Evolutionary conservation across 345 rosid genomes (phyloP).

Genomic region (Garcia nutans): DNA sequence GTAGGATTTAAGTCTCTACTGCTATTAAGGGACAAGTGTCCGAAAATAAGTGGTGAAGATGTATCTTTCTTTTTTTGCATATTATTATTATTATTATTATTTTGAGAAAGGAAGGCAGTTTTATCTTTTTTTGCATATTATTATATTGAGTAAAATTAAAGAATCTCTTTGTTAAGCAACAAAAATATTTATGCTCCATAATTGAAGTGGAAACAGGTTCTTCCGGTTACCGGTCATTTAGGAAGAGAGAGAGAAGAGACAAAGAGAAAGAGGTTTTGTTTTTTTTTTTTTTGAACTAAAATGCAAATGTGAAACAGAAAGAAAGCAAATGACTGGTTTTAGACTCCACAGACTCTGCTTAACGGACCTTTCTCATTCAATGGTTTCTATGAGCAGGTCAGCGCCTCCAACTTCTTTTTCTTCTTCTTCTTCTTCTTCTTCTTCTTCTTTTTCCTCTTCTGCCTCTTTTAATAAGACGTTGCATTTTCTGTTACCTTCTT

Average conservation of each 20-base stretch:
- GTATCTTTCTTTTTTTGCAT: neutral
- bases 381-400: constrained; percentile 27
- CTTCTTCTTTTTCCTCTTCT: too few species aligned
- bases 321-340: constrained; percentile 22
- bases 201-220: constrained; percentile 21
- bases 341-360: constrained; percentile 11
- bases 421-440: neutral
- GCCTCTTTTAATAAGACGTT: neutral
- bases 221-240: constrained; percentile 25
- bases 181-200: too few species aligned
- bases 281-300: constrained; percentile 16
- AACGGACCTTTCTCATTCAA: constrained; percentile 8
- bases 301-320: constrained; percentile 18
- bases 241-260: neutral
- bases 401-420: neutral
- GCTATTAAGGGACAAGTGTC: constrained; percentile 14
- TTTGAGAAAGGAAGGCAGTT: too few species aligned
- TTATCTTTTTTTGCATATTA: neutral
- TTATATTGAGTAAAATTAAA: neutral
- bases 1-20: too few species aligned
- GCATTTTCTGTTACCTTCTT: constrained; percentile 9
- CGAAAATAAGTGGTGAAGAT: constrained; percentile 1
- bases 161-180: neutral
- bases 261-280: neutral
- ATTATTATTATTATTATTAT: too few species aligned